A percentile compares a stretch with the other conserved stretches of the same genome.
These are phyloP conservation scores for Pseudopyricularia cyperi DNA, from an alignment of 2,329 filamentous ascomycete genomes.

Conservation along the genomic window DNA sequence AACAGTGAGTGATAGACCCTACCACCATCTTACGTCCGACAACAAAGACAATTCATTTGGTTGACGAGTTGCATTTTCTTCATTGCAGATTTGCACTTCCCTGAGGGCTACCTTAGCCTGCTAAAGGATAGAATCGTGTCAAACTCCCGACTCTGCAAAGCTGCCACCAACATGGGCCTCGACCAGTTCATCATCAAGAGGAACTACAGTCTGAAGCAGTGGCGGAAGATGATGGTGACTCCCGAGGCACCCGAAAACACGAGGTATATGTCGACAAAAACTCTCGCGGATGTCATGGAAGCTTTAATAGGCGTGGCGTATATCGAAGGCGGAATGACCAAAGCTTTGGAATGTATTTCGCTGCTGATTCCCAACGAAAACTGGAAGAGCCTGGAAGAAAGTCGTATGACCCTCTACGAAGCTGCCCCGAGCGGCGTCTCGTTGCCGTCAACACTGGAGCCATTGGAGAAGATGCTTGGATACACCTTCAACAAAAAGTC, in stretches of 20 bases:
- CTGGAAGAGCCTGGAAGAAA: constrained; percentile 34
- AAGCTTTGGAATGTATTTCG: constrained; percentile 50
- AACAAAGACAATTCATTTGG: not conserved
- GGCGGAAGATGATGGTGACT: constrained; percentile 43
- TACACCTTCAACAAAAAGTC: constrained; percentile 57
- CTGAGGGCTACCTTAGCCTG: constrained; percentile 61
- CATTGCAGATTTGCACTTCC: constrained; percentile 48
- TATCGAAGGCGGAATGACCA: constrained; percentile 51
- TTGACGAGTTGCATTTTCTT: not conserved
- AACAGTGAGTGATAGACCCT: constrained; percentile 25
- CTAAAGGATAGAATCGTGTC: constrained; percentile 59
- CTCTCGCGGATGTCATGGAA: constrained; percentile 78
- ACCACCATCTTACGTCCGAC: not conserved
- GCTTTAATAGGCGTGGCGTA: constrained; percentile 68
- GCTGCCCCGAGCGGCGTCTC: constrained; percentile 19
- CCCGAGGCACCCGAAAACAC: not conserved
- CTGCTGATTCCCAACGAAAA: constrained; percentile 49
- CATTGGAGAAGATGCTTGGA: constrained; percentile 53
- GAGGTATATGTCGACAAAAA: constrained; percentile 55
- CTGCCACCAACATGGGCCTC: constrained; percentile 49
- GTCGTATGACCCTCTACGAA: constrained; percentile 29
- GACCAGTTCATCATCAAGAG: constrained; percentile 61
- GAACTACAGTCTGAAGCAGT: constrained; percentile 55
- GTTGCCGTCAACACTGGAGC: constrained; percentile 26
- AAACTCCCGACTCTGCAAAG: constrained; percentile 58